Evolutionary conservation across 495 filamentous ascomycete genomes (phyloP).

Genomic region (Apodospora peruviana): DNA sequence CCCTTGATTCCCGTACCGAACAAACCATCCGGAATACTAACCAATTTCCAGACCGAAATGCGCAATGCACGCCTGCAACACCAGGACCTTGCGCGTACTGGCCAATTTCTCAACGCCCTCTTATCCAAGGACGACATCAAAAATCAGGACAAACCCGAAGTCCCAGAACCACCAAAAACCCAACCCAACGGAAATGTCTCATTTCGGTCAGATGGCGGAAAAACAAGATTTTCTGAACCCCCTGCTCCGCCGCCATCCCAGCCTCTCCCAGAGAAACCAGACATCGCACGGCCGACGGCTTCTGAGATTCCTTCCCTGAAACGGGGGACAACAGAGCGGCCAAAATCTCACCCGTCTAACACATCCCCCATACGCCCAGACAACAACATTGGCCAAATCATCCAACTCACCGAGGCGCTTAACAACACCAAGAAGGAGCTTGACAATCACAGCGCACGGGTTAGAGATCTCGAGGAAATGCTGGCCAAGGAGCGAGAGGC

Average conservation of each 20-base stretch:
- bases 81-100: constrained; percentile 73
- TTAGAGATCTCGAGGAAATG: constrained; percentile 76
- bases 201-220: constrained; percentile 49
- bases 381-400: constrained; percentile 63
- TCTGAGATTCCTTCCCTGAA: constrained; percentile 57
- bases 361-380: constrained; percentile 61
- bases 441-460: constrained; percentile 66
- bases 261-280: constrained; percentile 84
- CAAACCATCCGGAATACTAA: constrained; percentile 1
- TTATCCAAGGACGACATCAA: constrained; percentile 68
- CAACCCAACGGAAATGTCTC: constrained; percentile 37
- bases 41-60: constrained; percentile 66
- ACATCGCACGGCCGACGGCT: constrained; percentile 45
- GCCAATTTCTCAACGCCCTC: constrained; percentile 71
- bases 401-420: constrained; percentile 75
- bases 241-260: constrained; percentile 89
- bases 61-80: constrained; percentile 81
- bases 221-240: constrained; percentile 77
- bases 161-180: constrained; percentile 35
- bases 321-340: constrained; percentile 68
- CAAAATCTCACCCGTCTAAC: constrained; percentile 47
- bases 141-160: constrained; percentile 48
- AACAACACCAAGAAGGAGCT: constrained; percentile 76
- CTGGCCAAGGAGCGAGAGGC: constrained; percentile 74
- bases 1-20: constrained; percentile 6